These are phyloP conservation scores for Backusella australiensis DNA, from an alignment of 192 early-diverging fungal genomes.

Conservation along the genomic window DNA sequence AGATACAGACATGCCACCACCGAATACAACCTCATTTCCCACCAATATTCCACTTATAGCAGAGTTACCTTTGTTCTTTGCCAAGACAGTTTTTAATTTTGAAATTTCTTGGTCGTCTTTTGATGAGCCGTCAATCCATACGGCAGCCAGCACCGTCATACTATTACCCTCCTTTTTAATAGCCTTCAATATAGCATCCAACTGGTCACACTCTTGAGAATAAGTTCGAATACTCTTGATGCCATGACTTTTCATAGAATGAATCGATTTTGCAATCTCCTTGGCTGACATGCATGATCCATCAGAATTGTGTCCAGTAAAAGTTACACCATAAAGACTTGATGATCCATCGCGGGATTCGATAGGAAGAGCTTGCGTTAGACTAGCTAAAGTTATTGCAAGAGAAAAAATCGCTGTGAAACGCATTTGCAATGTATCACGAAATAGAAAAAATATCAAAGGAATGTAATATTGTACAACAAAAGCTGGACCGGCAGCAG, in stretches of 20 bases:
- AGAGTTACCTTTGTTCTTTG: background rate
- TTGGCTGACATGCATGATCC: conserved; percentile 16
- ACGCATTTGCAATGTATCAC: background rate
- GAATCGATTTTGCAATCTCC: background rate
- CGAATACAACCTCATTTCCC: conserved; percentile 28
- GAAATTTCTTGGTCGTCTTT: conserved; percentile 24
- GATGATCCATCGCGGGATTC: background rate
- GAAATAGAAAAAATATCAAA: background rate
- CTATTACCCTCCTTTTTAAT: conserved; percentile 9
- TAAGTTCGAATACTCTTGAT: conserved; percentile 34
- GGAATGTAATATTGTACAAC: background rate
- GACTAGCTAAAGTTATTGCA: conserved; percentile 5
- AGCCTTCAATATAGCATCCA: conserved; percentile 21
- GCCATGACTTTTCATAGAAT: conserved; percentile 22
- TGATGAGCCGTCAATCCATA: conserved; percentile 24
- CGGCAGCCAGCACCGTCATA: conserved; percentile 34
- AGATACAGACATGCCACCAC: background rate
- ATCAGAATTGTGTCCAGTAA: conserved; percentile 20
- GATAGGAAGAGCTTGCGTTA: conserved; percentile 16
- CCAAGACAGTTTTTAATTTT: background rate
- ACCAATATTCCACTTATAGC: conserved; percentile 21
- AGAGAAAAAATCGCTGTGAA: conserved; percentile 17
- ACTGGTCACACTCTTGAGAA: conserved; percentile 35
- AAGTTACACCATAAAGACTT: conserved; percentile 14
- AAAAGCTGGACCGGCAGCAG: background rate